phyloP scores from a whole-genome alignment of 2,329 filamentous ascomycete genomes.

The Seiridium unicorne region DNA sequence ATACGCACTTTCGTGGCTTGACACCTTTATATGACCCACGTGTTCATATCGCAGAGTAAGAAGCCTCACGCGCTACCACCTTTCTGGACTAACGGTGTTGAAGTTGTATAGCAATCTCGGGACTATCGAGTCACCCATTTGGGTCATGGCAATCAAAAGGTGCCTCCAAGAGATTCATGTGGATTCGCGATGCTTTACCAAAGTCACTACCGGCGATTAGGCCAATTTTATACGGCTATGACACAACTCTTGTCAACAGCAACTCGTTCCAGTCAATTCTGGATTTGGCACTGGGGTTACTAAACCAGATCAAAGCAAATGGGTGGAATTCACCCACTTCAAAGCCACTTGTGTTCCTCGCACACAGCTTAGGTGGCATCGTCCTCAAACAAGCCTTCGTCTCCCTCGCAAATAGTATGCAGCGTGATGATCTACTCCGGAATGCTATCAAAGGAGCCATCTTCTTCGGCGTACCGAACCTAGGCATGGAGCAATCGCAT shows the following conservation, averaged over 20 bases:
- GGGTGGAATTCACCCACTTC: conserved; percentile 13
- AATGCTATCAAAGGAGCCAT: conserved; percentile 14
- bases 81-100: not conserved
- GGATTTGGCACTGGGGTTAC: conserved; percentile 17
- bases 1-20: conserved; percentile 20
- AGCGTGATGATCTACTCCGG: conserved; percentile 6
- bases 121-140: conserved; percentile 21
- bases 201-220: conserved; percentile 13
- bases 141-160: conserved; percentile 21
- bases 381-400: conserved; percentile 21
- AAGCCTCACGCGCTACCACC: not conserved
- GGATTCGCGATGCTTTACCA: conserved; percentile 23
- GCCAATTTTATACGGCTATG: conserved; percentile 21
- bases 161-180: conserved; percentile 22
- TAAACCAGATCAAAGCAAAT: conserved; percentile 13
- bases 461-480: conserved; percentile 22
- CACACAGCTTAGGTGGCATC: conserved; percentile 25
- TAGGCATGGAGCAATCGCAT: conserved; percentile 18
- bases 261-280: conserved; percentile 19
- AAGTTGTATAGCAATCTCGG: conserved; percentile 21
- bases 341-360: conserved; percentile 22
- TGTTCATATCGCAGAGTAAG: conserved; percentile 17
- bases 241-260: conserved; percentile 18
- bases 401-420: conserved; percentile 9
- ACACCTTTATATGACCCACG: conserved; percentile 16